Evolutionary conservation across 2,329 filamentous ascomycete species (phyloP).

Genomic region (Bipolaris oryzae): DNA sequence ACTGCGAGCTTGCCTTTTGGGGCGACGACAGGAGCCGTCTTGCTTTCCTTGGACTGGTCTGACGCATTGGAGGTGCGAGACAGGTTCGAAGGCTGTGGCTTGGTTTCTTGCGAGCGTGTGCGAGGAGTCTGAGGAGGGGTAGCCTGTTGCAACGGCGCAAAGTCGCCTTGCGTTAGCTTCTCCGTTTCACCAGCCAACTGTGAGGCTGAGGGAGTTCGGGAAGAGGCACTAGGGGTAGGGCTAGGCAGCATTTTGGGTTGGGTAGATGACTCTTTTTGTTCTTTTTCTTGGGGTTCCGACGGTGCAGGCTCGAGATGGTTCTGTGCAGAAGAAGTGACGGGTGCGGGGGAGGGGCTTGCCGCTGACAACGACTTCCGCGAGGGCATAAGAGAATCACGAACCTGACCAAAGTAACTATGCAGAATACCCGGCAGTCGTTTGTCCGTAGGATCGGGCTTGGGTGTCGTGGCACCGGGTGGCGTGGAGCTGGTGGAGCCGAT

Average conservation of each 20-base stretch:
- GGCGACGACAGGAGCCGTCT: constrained; percentile 66
- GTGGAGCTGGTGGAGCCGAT: constrained; percentile 82
- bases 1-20: constrained; percentile 89
- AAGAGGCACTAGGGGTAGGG: constrained; percentile 55
- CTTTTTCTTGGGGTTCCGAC: constrained; percentile 32
- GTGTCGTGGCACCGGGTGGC: constrained; percentile 89
- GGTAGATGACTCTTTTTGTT: constrained; percentile 25
- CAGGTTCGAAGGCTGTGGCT: constrained; percentile 50
- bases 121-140: constrained; percentile 89
- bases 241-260: constrained; percentile 61
- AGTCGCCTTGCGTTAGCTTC: constrained; percentile 85
- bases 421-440: constrained; percentile 95
- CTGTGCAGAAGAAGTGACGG: constrained; percentile 30
- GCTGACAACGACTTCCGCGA: constrained; percentile 47
- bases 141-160: constrained; percentile 73
- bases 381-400: constrained; percentile 74
- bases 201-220: constrained; percentile 59
- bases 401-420: constrained; percentile 97
- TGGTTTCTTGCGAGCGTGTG: constrained; percentile 74
- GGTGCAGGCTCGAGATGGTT: constrained; percentile 11
- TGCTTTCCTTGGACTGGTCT: constrained; percentile 49
- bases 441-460: constrained; percentile 90
- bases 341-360: constrained; percentile 47
- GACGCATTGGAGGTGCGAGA: constrained; percentile 58
- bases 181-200: constrained; percentile 72